Conservation (phyloP, 2,329 filamentous ascomycete species). For the Ceratocystis ficicola region DNA sequence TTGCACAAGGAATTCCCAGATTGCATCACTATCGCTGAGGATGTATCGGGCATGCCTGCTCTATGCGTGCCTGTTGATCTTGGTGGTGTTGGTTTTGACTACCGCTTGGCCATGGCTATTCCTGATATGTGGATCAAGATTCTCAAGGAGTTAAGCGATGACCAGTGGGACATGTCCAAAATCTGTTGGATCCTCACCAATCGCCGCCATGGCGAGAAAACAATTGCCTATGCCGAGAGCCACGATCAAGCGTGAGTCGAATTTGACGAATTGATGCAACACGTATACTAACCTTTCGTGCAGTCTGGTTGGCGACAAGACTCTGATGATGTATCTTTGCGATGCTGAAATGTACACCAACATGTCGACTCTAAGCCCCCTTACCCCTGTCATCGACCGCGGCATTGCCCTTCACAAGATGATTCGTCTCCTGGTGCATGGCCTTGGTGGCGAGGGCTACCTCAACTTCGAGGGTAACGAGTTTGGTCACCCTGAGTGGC, state of each 20-base stretch:
- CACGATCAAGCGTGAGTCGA: constrained; percentile 85
- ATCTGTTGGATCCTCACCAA: constrained; percentile 85
- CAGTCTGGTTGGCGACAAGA: constrained; percentile 91
- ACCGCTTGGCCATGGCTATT: constrained; percentile 91
- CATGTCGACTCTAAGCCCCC: constrained; percentile 76
- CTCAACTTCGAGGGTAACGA: constrained; percentile 99
- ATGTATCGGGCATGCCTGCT: constrained; percentile 98
- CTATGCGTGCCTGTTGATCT: constrained; percentile 74
- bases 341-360: constrained; percentile 96
- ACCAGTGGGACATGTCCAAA: constrained; percentile 79
- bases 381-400: constrained; percentile 79
- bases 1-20: constrained; percentile 81
- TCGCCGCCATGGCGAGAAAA: constrained; percentile 89
- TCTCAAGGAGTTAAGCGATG: constrained; percentile 81
- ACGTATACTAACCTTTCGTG: constrained; percentile 9
- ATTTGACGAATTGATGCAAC: constrained; percentile 23
- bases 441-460: constrained; percentile 86
- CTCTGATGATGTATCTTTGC: constrained; percentile 94
- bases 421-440: constrained; percentile 87
- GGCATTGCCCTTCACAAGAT: constrained; percentile 93
- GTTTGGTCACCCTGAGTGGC: constrained; percentile 97
- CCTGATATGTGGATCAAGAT: constrained; percentile 99
- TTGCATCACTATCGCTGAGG: constrained; percentile 84
- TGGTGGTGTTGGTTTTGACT: constrained; percentile 92
- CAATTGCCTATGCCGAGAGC: constrained; percentile 92